Evolutionary conservation across 2,329 filamentous ascomycete genomes (phyloP).

Genomic region (Sporothrix variecibatus): DNA sequence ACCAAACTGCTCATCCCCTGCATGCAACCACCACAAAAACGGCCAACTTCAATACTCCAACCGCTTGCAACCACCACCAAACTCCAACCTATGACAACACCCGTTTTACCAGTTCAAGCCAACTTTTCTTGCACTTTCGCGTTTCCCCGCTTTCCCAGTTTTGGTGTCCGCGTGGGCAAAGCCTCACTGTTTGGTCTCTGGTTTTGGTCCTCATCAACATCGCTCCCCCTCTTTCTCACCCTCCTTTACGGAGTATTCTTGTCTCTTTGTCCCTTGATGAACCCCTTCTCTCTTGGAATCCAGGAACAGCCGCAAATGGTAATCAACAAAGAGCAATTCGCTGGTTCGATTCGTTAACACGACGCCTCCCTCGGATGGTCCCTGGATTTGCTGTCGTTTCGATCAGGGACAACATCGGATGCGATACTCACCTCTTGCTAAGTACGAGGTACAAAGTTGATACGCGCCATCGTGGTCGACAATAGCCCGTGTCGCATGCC

Average conservation of each 20-base stretch:
- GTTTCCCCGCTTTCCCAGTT: slow-evolving; percentile 22
- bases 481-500: neutral
- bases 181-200: neutral
- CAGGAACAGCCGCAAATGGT: slow-evolving; percentile 15
- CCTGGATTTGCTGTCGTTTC: neutral
- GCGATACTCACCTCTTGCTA: neutral
- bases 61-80: slow-evolving; percentile 15
- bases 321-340: neutral
- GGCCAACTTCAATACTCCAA: neutral
- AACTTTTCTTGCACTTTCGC: neutral
- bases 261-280: neutral
- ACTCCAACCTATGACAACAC: neutral
- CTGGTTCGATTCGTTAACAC: neutral
- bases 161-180: neutral
- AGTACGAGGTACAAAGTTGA: neutral
- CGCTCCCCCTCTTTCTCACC: neutral
- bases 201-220: neutral
- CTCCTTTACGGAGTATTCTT: neutral
- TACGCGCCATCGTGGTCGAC: no score
- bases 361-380: neutral
- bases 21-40: slow-evolving; percentile 7
- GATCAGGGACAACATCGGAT: neutral
- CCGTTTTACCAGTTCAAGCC: neutral
- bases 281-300: neutral
- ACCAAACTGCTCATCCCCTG: slow-evolving; percentile 9